A percentile compares a stretch with the other conserved stretches of the same genome.
Conservation (phyloP, 2,329 filamentous ascomycete genomes). For the Xylaria sp. region DNA sequence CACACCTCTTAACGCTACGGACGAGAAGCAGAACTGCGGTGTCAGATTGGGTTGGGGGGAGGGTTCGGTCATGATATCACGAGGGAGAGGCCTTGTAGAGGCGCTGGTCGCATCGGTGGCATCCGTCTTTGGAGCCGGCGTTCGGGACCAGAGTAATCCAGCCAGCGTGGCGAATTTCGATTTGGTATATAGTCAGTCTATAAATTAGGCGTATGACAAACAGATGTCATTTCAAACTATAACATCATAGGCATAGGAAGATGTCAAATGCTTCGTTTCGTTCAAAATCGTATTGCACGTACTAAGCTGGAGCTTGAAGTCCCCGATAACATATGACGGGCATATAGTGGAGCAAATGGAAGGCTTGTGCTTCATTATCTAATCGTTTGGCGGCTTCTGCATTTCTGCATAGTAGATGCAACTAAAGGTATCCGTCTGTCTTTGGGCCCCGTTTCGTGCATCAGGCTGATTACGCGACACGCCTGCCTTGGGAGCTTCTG, state of each 20-base stretch:
- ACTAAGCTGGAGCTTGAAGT: background rate
- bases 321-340: background rate
- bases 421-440: background rate
- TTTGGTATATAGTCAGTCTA: slow-evolving; percentile 10
- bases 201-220: slow-evolving; percentile 3
- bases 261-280: background rate
- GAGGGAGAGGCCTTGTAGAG: slow-evolving; percentile 16
- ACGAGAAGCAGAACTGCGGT: slow-evolving; percentile 79
- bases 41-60: slow-evolving; percentile 58
- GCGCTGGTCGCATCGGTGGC: slow-evolving; percentile 36
- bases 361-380: background rate
- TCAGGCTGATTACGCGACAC: slow-evolving; percentile 38
- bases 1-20: slow-evolving; percentile 68
- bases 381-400: background rate
- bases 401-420: background rate
- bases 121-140: slow-evolving; percentile 43
- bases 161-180: slow-evolving; percentile 46
- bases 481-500: slow-evolving; percentile 30
- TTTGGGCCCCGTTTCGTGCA: slow-evolving; percentile 23
- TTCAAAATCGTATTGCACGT: too few species aligned
- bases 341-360: background rate
- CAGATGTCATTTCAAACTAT: slow-evolving; percentile 6
- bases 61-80: slow-evolving; percentile 50
- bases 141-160: slow-evolving; percentile 51
- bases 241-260: background rate